A percentile compares a stretch with the other conserved stretches of the same genome.
These are phyloP conservation scores for Dioszegia hungarica DNA, from an alignment of 768 basidiomycete genomes.

Conservation along the genomic window DNA sequence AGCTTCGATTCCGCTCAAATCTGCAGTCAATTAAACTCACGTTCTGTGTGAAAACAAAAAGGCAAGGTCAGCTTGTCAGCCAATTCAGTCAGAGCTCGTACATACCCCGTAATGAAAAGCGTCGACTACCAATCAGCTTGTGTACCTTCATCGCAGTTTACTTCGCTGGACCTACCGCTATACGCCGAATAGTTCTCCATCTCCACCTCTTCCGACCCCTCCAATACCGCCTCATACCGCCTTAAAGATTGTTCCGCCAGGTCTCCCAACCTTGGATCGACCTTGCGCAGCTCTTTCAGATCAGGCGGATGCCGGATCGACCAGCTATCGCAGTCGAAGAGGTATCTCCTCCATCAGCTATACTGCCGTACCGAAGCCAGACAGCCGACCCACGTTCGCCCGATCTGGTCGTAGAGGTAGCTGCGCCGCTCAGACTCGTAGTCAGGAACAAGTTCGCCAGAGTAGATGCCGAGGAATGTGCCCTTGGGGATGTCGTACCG, in stretches of 20 bases:
- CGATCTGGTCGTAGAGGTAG: conserved; percentile 51
- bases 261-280: conserved; percentile 31
- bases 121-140: conserved; percentile 58
- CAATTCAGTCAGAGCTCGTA: conserved; percentile 42
- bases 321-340: conserved; percentile 76
- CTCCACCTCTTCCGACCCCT: conserved; percentile 39
- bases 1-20: too few species aligned
- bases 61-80: conserved; percentile 44
- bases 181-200: conserved; percentile 20
- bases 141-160: neutral
- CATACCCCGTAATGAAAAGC: conserved; percentile 63
- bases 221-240: conserved; percentile 15
- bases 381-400: conserved; percentile 35
- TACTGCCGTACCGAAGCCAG: neutral
- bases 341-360: conserved; percentile 56
- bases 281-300: conserved; percentile 7
- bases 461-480: conserved; percentile 74
- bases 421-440: conserved; percentile 65
- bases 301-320: conserved; percentile 52
- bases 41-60: conserved; percentile 12
- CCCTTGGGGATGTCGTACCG: conserved; percentile 62
- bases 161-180: conserved; percentile 20
- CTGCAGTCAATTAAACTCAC: too few species aligned
- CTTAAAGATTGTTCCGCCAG: conserved; percentile 33
- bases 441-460: conserved; percentile 77